Percentiles rank a stretch among this genome's conserved stretches.
Evolutionary conservation across 106 monocot genomes (phyloP).

Genomic region (Platanthera zijinensis): DNA sequence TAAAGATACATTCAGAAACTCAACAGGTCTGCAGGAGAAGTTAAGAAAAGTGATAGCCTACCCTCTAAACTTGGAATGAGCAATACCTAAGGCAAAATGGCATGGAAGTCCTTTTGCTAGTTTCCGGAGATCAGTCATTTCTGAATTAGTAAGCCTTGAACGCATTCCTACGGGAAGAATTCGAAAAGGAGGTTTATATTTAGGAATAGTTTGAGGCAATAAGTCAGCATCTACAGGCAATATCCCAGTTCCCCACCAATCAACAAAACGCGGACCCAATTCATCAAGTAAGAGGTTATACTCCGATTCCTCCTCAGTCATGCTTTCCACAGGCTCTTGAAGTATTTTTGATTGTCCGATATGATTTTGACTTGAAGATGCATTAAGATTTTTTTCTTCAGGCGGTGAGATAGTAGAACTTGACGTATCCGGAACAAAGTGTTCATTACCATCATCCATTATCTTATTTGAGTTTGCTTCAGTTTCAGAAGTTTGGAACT

Average conservation of each 20-base stretch:
- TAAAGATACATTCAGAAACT: constrained; percentile 10
- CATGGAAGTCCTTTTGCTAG: constrained; percentile 71
- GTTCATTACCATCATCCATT: constrained; percentile 31
- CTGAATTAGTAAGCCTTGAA: constrained; percentile 73
- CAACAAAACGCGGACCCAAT: constrained; percentile 89
- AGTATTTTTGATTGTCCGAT: constrained; percentile 13
- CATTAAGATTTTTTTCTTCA: constrained; percentile 16
- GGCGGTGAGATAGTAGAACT: constrained; percentile 11
- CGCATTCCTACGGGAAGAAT: constrained; percentile 92
- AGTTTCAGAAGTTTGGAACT: constrained; percentile 15
- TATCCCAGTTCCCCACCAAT: constrained; percentile 98
- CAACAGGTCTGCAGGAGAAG: constrained; percentile 1
- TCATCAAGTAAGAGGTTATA: constrained; percentile 65
- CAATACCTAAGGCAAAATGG: constrained; percentile 95
- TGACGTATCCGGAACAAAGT: constrained; percentile 60
- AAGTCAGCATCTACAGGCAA: constrained; percentile 94
- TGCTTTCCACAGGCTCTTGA: constrained; percentile 22
- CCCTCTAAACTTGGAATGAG: constrained; percentile 2
- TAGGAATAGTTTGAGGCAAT: constrained; percentile 75
- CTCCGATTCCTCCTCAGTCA: constrained; percentile 85
- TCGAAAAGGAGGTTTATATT: constrained; percentile 79
- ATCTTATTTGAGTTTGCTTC: constrained; percentile 14
- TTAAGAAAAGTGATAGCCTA: constrained; percentile 3
- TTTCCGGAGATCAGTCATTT: constrained; percentile 88
- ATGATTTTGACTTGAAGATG: constrained; percentile 15